A percentile compares a stretch with the other conserved stretches of the same genome.
phyloP scores from a whole-genome alignment of 2,329 filamentous ascomycete genomes.

The Colletotrichum lentis region DNA sequence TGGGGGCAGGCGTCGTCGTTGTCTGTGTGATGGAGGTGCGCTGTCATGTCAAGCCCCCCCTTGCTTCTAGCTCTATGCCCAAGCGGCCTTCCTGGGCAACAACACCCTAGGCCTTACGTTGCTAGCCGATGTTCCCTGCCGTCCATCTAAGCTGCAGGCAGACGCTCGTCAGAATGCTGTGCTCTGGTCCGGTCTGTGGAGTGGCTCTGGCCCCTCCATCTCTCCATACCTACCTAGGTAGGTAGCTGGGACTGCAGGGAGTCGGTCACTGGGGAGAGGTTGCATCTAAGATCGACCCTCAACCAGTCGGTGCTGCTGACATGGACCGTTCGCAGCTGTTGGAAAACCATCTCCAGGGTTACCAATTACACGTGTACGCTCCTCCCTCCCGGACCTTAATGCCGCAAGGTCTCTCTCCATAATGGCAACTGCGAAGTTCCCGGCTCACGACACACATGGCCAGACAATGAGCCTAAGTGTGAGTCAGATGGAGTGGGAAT shows the following conservation, averaged over 20 bases:
- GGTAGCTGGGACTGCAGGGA: slow-evolving; percentile 6
- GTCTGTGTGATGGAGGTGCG: slow-evolving; percentile 31
- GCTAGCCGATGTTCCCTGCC: slow-evolving; percentile 13
- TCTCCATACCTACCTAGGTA: background rate
- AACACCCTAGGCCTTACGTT: slow-evolving; percentile 44
- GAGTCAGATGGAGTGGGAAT: slow-evolving; percentile 28
- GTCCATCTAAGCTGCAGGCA: background rate
- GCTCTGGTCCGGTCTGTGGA: slow-evolving; percentile 28
- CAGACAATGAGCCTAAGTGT: slow-evolving; percentile 14
- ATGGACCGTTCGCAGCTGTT: slow-evolving; percentile 11
- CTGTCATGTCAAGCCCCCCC: slow-evolving; percentile 21
- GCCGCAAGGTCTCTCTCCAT: slow-evolving; percentile 16
- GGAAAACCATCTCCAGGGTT: slow-evolving; percentile 32
- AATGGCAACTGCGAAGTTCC: background rate
- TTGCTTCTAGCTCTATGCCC: slow-evolving; percentile 3
- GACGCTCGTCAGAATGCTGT: slow-evolving; percentile 21
- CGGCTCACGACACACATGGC: slow-evolving; percentile 5
- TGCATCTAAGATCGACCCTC: slow-evolving; percentile 10
- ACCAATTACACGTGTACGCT: slow-evolving; percentile 3
- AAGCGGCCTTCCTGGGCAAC: slow-evolving; percentile 33
- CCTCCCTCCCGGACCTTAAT: slow-evolving; percentile 18
- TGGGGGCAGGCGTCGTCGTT: slow-evolving; percentile 13
- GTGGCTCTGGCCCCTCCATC: slow-evolving; percentile 20
- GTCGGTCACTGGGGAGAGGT: slow-evolving; percentile 17
- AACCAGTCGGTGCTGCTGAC: slow-evolving; percentile 28